Percentiles rank a stretch among this genome's conserved stretches.
Evolutionary conservation across 2,329 filamentous ascomycete genomes (phyloP).

Genomic region (Ophiosphaerella narmari): DNA sequence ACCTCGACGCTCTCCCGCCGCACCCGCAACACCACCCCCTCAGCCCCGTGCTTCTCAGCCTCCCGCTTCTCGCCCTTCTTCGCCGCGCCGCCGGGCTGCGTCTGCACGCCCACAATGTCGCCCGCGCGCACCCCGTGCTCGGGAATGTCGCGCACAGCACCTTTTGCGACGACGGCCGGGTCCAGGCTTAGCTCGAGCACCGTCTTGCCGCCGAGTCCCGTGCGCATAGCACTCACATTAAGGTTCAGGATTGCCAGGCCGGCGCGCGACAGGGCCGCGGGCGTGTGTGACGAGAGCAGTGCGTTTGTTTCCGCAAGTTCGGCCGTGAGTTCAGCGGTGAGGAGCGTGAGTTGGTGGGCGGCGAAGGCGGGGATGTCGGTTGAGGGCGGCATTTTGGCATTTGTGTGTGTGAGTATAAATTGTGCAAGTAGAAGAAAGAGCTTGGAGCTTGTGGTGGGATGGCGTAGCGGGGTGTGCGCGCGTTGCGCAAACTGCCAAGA

Average conservation of each 20-base stretch:
- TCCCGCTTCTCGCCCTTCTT: constrained; percentile 75
- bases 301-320: constrained; percentile 72
- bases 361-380: constrained; percentile 71
- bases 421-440: too few species aligned
- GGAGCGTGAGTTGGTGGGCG: constrained; percentile 69
- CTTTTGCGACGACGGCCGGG: constrained; percentile 62
- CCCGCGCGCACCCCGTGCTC: constrained; percentile 77
- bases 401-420: neutral
- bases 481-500: too few species aligned
- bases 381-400: constrained; percentile 27
- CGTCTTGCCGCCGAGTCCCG: constrained; percentile 87
- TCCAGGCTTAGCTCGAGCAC: constrained; percentile 81
- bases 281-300: constrained; percentile 70
- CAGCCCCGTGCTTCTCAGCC: constrained; percentile 68
- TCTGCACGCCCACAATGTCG: constrained; percentile 76
- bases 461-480: too few species aligned
- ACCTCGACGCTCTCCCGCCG: constrained; percentile 64
- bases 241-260: constrained; percentile 83
- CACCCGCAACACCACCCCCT: constrained; percentile 72
- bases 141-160: constrained; percentile 60
- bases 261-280: constrained; percentile 71
- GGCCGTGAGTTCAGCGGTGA: constrained; percentile 71
- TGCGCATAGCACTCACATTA: constrained; percentile 73
- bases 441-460: too few species aligned
- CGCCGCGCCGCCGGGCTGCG: constrained; percentile 72